Base-by-base conservation (phyloP, 257 asterid genomes). In the Nemophila menziesii region DNA sequence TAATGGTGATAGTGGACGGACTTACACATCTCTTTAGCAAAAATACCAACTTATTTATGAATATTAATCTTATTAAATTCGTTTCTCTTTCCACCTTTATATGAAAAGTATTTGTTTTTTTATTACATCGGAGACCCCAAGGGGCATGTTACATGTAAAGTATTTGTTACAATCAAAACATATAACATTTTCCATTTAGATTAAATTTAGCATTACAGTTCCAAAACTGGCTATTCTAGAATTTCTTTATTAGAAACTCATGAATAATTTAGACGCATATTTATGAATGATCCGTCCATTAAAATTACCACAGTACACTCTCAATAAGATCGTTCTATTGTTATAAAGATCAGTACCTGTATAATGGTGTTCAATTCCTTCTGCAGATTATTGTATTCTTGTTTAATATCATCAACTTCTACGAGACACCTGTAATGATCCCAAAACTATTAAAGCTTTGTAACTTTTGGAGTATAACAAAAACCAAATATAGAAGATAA, bases 301-400 rank as follows among this genome's bases (percentile, higher is more conserved):
- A 7, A 2, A 2, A 29, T n/a, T n/a, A n/a, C n/a, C n/a, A n/a
- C n/a, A n/a, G n/a, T n/a, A n/a, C n/a, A n/a, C 36, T 29, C 36
- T 2, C 1, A 7, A 5, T 29, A 29, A 29, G 9, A 29, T 29
- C 33, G 8, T 29, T 2, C 12, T 10, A 29, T 29, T 7, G 36
- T 13, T 29, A 29, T 29, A 13, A 29, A 5, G 36, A 29, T 7
- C 3, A 29, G 33, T 22, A 57, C 57, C 63, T 29, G 29, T 29
- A 43, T 20, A 38, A 57, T 22, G 34, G 8, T 19, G 10, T 43
- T 17, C 4, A 34, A 17, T 15, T 33, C 42, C 1, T 9, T 22
- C 23, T 17, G 52, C 39, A 58, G 47, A 34, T 24, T 11, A 13
- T 3, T 20, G 55, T 16, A 43, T 38, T 36, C 57, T 49, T 39